A percentile compares a stretch with the other conserved stretches of the same genome.
phyloP scores from a whole-genome alignment of 768 basidiomycete species.

The Suillus subluteus region DNA sequence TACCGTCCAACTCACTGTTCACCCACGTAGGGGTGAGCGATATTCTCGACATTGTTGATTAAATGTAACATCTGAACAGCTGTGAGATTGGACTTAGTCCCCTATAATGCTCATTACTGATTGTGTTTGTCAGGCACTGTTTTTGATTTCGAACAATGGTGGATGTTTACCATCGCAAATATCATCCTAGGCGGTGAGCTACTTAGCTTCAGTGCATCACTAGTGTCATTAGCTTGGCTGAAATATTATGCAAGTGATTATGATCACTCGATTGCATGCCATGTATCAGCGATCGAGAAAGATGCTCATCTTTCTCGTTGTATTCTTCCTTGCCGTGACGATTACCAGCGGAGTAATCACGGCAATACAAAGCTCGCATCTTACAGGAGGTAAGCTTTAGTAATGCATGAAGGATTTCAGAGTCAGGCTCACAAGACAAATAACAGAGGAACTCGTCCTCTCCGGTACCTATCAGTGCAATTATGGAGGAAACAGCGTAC shows the following conservation, averaged over 20 bases:
- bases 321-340: background rate
- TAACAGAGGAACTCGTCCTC: background rate
- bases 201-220: background rate
- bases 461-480: background rate
- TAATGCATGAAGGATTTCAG: background rate
- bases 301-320: background rate
- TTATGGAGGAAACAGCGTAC: fast-evolving
- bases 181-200: background rate
- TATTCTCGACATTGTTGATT: background rate
- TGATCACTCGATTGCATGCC: background rate
- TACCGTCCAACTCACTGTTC: background rate
- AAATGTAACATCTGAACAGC: background rate
- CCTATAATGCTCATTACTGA: background rate
- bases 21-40: background rate
- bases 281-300: background rate
- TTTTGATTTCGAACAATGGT: background rate
- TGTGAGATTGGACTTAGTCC: background rate
- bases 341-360: background rate
- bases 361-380: background rate
- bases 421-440: background rate
- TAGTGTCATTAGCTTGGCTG: background rate
- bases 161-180: background rate
- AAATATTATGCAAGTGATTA: background rate
- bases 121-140: background rate
- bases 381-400: background rate